A percentile compares a stretch with the other conserved stretches of the same genome.
These are phyloP conservation scores for Paraurostyla sp. DNA, from an alignment of 73 alveolate genomes.

Conservation along the genomic window DNA sequence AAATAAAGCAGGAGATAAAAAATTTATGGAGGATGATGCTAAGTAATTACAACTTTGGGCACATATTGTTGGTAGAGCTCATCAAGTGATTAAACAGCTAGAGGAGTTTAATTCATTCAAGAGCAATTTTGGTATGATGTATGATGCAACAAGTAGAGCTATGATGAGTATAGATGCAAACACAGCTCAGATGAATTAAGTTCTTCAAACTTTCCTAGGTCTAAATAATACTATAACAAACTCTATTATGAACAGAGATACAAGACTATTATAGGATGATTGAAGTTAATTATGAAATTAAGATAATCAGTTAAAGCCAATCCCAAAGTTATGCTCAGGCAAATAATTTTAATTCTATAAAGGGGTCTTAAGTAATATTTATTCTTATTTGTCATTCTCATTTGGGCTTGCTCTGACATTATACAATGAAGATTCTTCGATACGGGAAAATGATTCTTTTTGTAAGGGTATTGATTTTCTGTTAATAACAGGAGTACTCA, in stretches of 20 bases:
- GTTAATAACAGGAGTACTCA: too few species aligned
- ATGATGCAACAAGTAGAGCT: conserved; percentile 42
- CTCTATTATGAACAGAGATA: conserved; percentile 33
- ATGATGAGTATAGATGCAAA: conserved; percentile 50
- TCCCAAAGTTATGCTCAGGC: background rate
- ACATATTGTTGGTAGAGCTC: conserved; percentile 39
- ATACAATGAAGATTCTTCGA: too few species aligned
- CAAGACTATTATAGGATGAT: conserved; percentile 27
- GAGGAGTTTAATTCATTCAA: conserved; percentile 52
- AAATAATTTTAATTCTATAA: background rate
- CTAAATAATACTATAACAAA: conserved; percentile 32
- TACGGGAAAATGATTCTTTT: too few species aligned
- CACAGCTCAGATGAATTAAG: conserved; percentile 48
- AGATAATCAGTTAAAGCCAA: background rate
- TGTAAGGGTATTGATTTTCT: too few species aligned
- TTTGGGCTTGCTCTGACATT: too few species aligned
- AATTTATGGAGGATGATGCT: conserved; percentile 44
- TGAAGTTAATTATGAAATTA: background rate
- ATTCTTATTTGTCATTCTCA: too few species aligned
- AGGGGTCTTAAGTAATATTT: too few species aligned
- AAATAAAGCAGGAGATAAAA: conserved; percentile 35
- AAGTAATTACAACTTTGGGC: conserved; percentile 11
- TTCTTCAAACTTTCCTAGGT: conserved; percentile 35
- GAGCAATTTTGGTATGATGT: conserved; percentile 42
- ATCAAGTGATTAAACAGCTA: conserved; percentile 22